Percentiles rank a stretch among this genome's conserved stretches.
Conservation (phyloP, 306 rosid species). For the cucumber (Cucumis sativus) region DNA sequence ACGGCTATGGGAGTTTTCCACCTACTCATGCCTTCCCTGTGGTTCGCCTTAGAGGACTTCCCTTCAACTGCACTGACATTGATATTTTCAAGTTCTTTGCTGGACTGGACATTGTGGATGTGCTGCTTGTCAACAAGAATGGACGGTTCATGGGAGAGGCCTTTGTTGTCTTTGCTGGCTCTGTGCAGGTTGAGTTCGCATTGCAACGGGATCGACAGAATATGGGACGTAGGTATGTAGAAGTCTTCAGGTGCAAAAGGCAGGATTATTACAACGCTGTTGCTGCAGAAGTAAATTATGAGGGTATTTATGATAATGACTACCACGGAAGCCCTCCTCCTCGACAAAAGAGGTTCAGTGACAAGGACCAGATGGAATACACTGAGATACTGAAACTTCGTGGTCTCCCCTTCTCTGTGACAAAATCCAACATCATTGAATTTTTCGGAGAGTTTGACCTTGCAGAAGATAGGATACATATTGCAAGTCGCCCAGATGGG, state of each 20-base stretch:
- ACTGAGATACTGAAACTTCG: slow-evolving; percentile 95
- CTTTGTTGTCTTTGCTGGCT: slow-evolving; percentile 85
- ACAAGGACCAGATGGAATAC: slow-evolving; percentile 92
- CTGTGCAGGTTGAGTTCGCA: slow-evolving; percentile 87
- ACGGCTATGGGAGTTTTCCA: slow-evolving; percentile 27
- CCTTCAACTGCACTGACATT: slow-evolving; percentile 86
- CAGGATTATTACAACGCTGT: slow-evolving; percentile 92
- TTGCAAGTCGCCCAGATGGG: slow-evolving; percentile 94
- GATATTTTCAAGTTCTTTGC: slow-evolving; percentile 95
- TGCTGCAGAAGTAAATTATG: slow-evolving; percentile 72
- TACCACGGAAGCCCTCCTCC: slow-evolving; percentile 97
- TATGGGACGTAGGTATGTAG: slow-evolving; percentile 97
- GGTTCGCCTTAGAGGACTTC: slow-evolving; percentile 97
- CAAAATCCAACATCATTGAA: slow-evolving; percentile 55
- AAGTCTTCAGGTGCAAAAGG: slow-evolving; percentile 89
- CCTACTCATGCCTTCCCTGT: slow-evolving; percentile 63
- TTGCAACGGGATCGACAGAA: slow-evolving; percentile 83
- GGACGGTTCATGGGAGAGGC: slow-evolving; percentile 98
- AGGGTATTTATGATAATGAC: slow-evolving; percentile 78
- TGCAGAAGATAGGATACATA: slow-evolving; percentile 63
- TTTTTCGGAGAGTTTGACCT: slow-evolving; percentile 70
- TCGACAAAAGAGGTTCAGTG: slow-evolving; percentile 62
- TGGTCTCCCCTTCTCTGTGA: slow-evolving; percentile 72
- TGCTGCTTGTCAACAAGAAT: slow-evolving; percentile 87
- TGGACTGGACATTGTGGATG: slow-evolving; percentile 87